Base-by-base conservation (phyloP, 345 rosid genomes). In the Salix koriyanagi region DNA sequence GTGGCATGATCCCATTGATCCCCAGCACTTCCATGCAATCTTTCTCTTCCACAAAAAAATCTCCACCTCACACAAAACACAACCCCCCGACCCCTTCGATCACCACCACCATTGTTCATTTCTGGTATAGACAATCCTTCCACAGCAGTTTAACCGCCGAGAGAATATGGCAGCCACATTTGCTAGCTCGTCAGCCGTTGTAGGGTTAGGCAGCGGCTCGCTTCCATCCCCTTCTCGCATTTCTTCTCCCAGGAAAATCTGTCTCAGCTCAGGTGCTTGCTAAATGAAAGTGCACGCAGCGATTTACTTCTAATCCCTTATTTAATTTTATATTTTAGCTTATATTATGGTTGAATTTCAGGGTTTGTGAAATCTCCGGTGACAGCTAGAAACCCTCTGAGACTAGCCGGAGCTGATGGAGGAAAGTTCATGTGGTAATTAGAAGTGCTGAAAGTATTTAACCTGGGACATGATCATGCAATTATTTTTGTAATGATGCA, bases 391-490 rank as follows among this genome's bases (percentile, higher is more conserved):
- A 91, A 86, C 79, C 91, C 94, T 16, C 75, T 92, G 66, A 87
- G 77, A 76, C 26, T 83, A 37, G 83, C 84, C 0, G 84, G 86
- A 2, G 74, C 92, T 7, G 84, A 87, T 0, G 91, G 91, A 12
- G 97, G 96, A 70, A 87, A 79, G 84, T 62, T 85, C 86, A 87
- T 88, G 41, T 92, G 98, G 96, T 90, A 70, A 26, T 26, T 26
- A 68, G 86, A 70, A 68, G 86, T 28, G 16, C 4, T 18, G 19
- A 34, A 15, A 7, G 39, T 16, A 0, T 12, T 8, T 48, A 1
- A 9, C 14, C 6, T 50, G 26, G 46, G 46, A 19, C 7, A 19
- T 21, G 30, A 68, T 68, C 30, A 10, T 34, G 16, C 62, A n/a
- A 11, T 23, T 58, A 58, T 1, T 9, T 14, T 32, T 58, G 13